Conservation (phyloP, 306 rosid genomes). For the Cicer chorassanicum region DNA sequence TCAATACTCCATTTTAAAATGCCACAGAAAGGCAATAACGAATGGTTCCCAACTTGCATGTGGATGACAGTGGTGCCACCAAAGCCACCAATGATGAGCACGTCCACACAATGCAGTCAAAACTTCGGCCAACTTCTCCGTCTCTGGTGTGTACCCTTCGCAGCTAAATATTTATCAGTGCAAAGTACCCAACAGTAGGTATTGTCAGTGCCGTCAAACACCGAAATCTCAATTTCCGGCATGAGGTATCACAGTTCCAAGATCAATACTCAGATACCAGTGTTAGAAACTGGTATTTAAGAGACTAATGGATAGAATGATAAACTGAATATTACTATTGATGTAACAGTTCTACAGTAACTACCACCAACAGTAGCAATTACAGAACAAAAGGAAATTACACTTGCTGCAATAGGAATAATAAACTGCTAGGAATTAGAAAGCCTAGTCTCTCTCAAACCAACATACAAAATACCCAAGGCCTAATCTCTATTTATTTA, state of each 20-base stretch:
- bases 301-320: no score
- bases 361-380: no score
- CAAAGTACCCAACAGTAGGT: slow-evolving; percentile 17
- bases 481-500: no score
- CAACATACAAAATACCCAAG: no score
- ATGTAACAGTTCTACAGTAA: no score
- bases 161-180: neutral
- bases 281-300: slow-evolving; percentile 2
- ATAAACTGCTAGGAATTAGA: no score
- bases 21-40: neutral
- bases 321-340: no score
- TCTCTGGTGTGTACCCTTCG: neutral
- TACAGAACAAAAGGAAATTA: no score
- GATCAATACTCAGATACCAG: neutral
- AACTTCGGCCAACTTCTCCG: neutral
- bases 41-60: neutral
- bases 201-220: neutral
- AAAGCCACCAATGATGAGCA: neutral
- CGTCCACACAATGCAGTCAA: neutral
- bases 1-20: neutral
- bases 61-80: neutral
- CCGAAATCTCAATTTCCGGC: neutral
- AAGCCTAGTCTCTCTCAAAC: no score
- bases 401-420: no score
- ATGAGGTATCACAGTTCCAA: neutral